Percentiles rank a stretch among this genome's conserved stretches.
These are phyloP conservation scores for Pythium oligandrum DNA, from an alignment of 352 stramenopile genomes.

Conservation along the genomic window DNA sequence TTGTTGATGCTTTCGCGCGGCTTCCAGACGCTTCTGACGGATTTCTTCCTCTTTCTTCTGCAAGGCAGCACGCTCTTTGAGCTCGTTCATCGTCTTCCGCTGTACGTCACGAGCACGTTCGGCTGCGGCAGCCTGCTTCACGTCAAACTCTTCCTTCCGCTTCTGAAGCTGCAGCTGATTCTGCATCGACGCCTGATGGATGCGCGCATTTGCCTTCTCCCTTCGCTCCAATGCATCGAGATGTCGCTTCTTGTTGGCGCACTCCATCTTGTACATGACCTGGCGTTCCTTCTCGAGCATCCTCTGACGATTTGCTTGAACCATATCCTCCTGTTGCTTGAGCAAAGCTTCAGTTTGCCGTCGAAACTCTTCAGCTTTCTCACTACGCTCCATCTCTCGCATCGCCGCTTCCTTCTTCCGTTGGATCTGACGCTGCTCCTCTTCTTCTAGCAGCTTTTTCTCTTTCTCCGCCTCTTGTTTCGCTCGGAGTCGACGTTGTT, in stretches of 20 bases:
- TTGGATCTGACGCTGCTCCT: conserved; percentile 25
- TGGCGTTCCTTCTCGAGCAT: conserved; percentile 68
- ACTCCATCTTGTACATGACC: conserved; percentile 56
- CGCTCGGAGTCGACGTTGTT: conserved; percentile 32
- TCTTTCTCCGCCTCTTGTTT: conserved; percentile 54
- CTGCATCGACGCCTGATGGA: conserved; percentile 50
- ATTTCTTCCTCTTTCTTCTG: conserved; percentile 66
- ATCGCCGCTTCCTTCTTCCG: conserved; percentile 39
- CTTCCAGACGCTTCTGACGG: conserved; percentile 57
- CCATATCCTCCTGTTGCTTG: conserved; percentile 54
- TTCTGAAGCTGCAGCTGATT: conserved; percentile 55
- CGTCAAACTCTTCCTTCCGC: conserved; percentile 58
- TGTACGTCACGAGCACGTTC: conserved; percentile 61
- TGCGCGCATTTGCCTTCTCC: conserved; percentile 42
- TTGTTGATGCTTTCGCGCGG: conserved; percentile 34
- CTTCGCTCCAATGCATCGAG: conserved; percentile 49
- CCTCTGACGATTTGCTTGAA: conserved; percentile 35
- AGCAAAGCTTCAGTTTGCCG: conserved; percentile 59
- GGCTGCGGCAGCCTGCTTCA: conserved; percentile 44
- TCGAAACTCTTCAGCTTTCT: conserved; percentile 69
- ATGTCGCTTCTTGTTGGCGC: conserved; percentile 37
- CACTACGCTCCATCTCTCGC: conserved; percentile 45
- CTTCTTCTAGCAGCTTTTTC: conserved; percentile 35
- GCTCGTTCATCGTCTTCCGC: conserved; percentile 41
- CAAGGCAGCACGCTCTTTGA: conserved; percentile 53